Evolutionary conservation across 2,329 filamentous ascomycete genomes (phyloP), one percentile per base, ranked within the genome.

Genomic region (Diaporthe sp.): DNA sequence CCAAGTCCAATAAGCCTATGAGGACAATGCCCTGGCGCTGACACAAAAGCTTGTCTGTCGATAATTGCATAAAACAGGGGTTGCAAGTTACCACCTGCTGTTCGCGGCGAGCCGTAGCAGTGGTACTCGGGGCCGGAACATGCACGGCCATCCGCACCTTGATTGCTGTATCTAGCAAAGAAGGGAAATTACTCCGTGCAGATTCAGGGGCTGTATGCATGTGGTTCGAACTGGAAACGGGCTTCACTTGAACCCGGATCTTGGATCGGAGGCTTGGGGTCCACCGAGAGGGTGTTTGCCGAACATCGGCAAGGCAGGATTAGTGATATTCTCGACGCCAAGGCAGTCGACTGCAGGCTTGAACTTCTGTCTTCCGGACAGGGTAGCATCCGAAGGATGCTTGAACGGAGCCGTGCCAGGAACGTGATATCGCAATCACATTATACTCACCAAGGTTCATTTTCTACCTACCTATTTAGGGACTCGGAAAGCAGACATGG

Each of bases 31-130:
- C 8, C 13, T 64, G 15, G 38, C 25, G 38, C n/a, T 33, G 10
- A 12, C 5, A 5, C 8, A 33, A 66, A 50, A 66, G 60, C 60
- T 66, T 66, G 60, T 66, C 60, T 47, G 60, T n/a, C 28, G 40
- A 64, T 33, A 33, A 17, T 47, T 33, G 28, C 60, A 47, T 9
- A 33, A 30, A 33, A 22, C 4, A 64, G 25, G 28, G 42, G 17
- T 66, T 35, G 60, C 7, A 15, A 47, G 10, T 50, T 66, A 50
- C 60, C 60, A 50, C 60, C 60, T 66, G 28, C 60, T 66, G 17
- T 66, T 66, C 40, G 19, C 17, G 60, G 60, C 40, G 17, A 64
- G 22, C 55, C 55, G 12, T 13, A 4, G 55, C 30, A 38, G 55
- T 22, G 28, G 17, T 33, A 13, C 13, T 33, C 28, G 52, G 55